Evolutionary conservation across 805 yeast species (phyloP), one percentile per base, ranked within the genome.

Genomic region (Nakazawaea siamensis): DNA sequence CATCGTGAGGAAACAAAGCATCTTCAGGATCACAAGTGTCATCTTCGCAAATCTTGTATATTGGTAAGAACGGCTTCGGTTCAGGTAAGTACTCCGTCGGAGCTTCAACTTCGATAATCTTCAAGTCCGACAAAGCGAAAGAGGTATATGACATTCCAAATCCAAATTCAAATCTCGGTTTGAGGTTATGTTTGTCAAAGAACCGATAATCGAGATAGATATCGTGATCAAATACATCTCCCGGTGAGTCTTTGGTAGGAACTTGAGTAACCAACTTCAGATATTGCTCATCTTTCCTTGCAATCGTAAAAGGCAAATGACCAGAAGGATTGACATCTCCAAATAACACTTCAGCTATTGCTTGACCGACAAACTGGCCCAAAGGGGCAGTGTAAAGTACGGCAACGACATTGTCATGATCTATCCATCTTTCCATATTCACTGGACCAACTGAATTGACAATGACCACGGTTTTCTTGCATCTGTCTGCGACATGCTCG

Each of bases 381-480:
- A 72, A 59, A 4, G 80, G 80, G 4, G 76, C 66, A 2, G 75
- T 50, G 45, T 58, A 71, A 10, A 76, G 35, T 1, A 75, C 77
- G 0, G 66, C 78, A 16, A 73, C 76, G 20, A 75, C 69, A 43
- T 71, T 73, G 32, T 69, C 75, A 43, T 69, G 56, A 18, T 72
- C 75, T 39, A 75, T 66, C 52, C 65, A 65, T 33, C 57, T 57
- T 43, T 75, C 81, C 60, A 75, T 52, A 42, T 70, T 66, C 12
- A 76, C 74, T 2, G 77, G 80, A 0, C 80, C 81, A 4, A 73
- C 74, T 0, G 80, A 51, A 28, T 68, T 69, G 8, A 76, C 64
- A 4, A 73, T 69, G 15, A 76, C 76, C 15, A 75, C 60, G 1
- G 78, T 73, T 43, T 70, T 73, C 9, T 57, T 55, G 44, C 76